A percentile compares a stretch with the other conserved stretches of the same genome.
Conservation (phyloP, 441 rosid genomes). For the Pelargonium citronellum region DNA sequence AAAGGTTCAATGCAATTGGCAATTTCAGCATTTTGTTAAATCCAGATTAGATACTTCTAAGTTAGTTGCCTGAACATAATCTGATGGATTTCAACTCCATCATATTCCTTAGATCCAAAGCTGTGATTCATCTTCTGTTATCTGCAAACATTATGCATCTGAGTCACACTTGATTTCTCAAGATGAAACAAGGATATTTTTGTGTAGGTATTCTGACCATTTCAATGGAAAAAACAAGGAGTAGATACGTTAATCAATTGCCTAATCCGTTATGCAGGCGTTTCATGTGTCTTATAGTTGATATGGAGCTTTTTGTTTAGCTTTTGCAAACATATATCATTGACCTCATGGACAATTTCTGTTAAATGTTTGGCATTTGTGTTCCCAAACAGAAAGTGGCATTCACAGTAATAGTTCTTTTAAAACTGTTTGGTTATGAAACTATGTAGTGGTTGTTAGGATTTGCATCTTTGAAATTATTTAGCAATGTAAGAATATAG, state of each 20-base stretch:
- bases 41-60: constrained; percentile 14
- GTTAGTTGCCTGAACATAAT: constrained; percentile 19
- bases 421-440: not conserved
- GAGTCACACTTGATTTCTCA: constrained; percentile 5
- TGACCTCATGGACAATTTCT: not conserved
- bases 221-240: constrained; percentile 1
- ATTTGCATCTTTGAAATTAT: not conserved
- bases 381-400: not conserved
- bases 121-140: not conserved
- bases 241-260: not conserved
- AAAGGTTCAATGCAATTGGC: constrained; percentile 9
- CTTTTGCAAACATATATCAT: not conserved
- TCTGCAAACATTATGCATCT: constrained; percentile 2
- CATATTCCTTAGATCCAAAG: not conserved
- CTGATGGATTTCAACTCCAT: not conserved
- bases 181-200: not conserved
- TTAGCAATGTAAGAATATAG: not conserved
- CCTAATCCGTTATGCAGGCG: not conserved
- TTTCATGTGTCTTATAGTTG: not conserved
- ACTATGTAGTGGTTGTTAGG: not conserved
- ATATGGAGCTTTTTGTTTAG: not conserved
- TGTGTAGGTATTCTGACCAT: not conserved
- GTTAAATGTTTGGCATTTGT: not conserved
- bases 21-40: constrained; percentile 8
- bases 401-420: not conserved